A percentile compares a stretch with the other conserved stretches of the same genome.
Evolutionary conservation across 2,329 filamentous ascomycete genomes (phyloP).

Genomic region (Byssochlamys sp.): DNA sequence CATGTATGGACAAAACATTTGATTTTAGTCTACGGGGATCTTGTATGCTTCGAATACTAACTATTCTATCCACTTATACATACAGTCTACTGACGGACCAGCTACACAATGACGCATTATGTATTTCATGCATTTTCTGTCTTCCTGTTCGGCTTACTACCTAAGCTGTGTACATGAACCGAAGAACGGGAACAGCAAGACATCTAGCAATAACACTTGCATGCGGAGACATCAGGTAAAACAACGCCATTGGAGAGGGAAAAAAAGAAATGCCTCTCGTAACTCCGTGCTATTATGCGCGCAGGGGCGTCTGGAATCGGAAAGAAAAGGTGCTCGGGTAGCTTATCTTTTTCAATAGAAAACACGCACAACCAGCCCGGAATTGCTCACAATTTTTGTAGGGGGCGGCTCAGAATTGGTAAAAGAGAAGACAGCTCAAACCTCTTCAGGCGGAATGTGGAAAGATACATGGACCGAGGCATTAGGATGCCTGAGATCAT

Average conservation of each 20-base stretch:
- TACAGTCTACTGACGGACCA: background rate
- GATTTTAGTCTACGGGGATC: background rate
- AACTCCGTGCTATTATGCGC: constrained; percentile 17
- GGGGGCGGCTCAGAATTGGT: constrained; percentile 12
- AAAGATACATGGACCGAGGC: constrained; percentile 23
- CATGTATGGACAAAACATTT: no score
- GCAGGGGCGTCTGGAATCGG: constrained; percentile 8
- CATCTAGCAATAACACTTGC: background rate
- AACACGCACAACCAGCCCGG: constrained; percentile 15
- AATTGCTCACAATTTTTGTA: constrained; percentile 23
- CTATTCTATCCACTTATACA: background rate
- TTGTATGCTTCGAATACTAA: background rate
- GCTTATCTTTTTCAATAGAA: constrained; percentile 12
- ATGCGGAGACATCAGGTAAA: background rate
- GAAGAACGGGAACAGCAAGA: constrained; percentile 2
- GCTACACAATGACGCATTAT: background rate
- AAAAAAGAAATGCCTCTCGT: constrained; percentile 5
- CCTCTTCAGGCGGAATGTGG: constrained; percentile 12
- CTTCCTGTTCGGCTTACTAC: constrained; percentile 2
- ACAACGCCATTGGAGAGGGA: constrained; percentile 2
- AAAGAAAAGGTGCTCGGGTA: constrained; percentile 17
- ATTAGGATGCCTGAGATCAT: constrained; percentile 20
- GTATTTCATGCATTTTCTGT: constrained; percentile 3
- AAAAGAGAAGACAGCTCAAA: constrained; percentile 3
- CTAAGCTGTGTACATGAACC: constrained; percentile 8